Base-by-base conservation (phyloP, 78 protist genomes). In the Cavenderia fasciculata region DNA sequence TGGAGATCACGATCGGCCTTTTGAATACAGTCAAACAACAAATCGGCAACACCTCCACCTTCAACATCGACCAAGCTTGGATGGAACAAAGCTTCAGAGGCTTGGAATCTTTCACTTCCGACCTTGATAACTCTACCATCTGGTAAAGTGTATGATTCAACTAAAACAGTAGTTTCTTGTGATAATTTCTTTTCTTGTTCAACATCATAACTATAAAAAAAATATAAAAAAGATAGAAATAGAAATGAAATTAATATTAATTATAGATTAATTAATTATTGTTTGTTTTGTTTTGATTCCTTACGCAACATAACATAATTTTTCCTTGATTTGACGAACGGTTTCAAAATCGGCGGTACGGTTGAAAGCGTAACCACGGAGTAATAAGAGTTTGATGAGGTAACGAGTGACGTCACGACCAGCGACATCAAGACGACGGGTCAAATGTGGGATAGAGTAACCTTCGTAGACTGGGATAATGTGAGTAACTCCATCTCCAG, bases 401-500 rank as follows among this genome's bases (percentile, higher is more conserved):
- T 96, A 94, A 25, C 94, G 94, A n/a, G 94, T 94, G 0, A 89
- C 93, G 59, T 87, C 94, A 74, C 96, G 95, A 14, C 99, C 99
- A 2, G 99, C 99, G 0, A 99, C 59, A 79, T 99, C 98, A 38
- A 99, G 86, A 8, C 99, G 96, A 41, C 94, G 77, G 31, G 94
- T 94, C 25, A 87, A 70, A 59, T 98, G 97, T 52, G 98, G 97
- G 12, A 98, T 84, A 12, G 94, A 68, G 44, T 63, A 94, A 44
- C 99, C 99, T 29, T 99, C 99, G 89, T 74, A 99, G 16, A 99
- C 99, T 25, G 99, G 99, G 4, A 99, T 95, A 46, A 97, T 82
- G 93, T 99, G 99, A 10, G 99, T 98, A 1, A 99, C 99, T n/a
- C 99, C 99, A 56, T 98, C 99, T 25, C 99, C 99, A 8, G 96